A percentile compares a stretch with the other conserved stretches of the same genome.
phyloP scores from a whole-genome alignment of 2,329 filamentous ascomycete genomes.

The Talaromyces funiculosus region DNA sequence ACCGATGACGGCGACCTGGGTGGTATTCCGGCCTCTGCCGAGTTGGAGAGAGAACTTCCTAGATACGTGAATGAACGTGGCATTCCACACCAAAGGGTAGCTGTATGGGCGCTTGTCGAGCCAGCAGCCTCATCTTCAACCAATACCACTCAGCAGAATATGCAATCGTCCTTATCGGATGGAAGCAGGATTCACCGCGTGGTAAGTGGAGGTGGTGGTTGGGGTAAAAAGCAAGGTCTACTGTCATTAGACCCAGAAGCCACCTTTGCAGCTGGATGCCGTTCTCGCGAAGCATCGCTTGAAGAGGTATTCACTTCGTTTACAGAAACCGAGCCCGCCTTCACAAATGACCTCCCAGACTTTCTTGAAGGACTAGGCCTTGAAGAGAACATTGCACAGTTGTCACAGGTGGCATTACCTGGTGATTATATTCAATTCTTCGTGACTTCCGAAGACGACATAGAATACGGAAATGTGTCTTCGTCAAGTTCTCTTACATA shows the following conservation, averaged over 20 bases:
- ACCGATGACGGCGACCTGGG: slow-evolving; percentile 19
- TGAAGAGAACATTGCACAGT: slow-evolving; percentile 30
- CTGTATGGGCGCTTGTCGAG: slow-evolving; percentile 39
- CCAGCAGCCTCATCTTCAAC: slow-evolving; percentile 15
- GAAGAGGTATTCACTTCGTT: not conserved
- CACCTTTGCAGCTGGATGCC: slow-evolving; percentile 22
- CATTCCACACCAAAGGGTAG: slow-evolving; percentile 33
- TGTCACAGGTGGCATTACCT: slow-evolving; percentile 34
- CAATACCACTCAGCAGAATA: slow-evolving; percentile 15
- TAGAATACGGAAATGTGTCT: not conserved
- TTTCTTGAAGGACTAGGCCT: slow-evolving; percentile 16
- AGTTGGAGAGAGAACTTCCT: slow-evolving; percentile 38
- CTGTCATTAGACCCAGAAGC: slow-evolving; percentile 39
- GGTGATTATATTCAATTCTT: slow-evolving; percentile 41
- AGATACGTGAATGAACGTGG: slow-evolving; percentile 35
- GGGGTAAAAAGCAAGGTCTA: slow-evolving; percentile 43
- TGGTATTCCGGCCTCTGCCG: slow-evolving; percentile 36
- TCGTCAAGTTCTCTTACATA: slow-evolving; percentile 18
- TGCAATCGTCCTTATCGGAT: slow-evolving; percentile 24
- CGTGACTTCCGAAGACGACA: slow-evolving; percentile 24
- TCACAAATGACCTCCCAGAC: slow-evolving; percentile 13
- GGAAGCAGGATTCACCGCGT: slow-evolving; percentile 38
- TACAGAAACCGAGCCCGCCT: not conserved
- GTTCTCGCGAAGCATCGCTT: not conserved
- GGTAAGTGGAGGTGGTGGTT: slow-evolving; percentile 40